These are phyloP conservation scores for Coccomyxa sp. DNA, from an alignment of 139 green algal genomes.

Conservation along the genomic window DNA sequence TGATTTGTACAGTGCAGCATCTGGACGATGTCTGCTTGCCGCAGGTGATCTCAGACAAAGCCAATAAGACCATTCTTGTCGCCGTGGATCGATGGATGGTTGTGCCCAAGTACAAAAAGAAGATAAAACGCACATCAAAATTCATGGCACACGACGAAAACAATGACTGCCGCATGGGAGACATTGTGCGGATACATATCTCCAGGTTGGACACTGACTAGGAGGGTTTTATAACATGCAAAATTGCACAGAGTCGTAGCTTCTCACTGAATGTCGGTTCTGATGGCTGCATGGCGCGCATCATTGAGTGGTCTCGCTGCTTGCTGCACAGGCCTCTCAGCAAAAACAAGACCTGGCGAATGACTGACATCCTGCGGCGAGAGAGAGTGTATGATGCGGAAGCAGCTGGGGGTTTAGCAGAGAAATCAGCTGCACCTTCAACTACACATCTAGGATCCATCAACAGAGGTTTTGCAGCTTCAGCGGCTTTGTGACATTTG, in stretches of 20 bases:
- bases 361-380: slow-evolving; percentile 42
- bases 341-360: slow-evolving; percentile 49
- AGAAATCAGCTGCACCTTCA: too few relatives aligned
- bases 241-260: background rate
- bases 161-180: slow-evolving; percentile 54
- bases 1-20: background rate
- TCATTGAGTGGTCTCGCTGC: background rate
- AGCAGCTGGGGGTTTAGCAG: background rate
- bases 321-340: slow-evolving; percentile 41
- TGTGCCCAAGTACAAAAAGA: slow-evolving; percentile 40
- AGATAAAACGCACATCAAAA: slow-evolving; percentile 37
- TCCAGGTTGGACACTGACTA: slow-evolving; percentile 13
- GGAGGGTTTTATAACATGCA: background rate
- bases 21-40: background rate
- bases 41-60: slow-evolving; percentile 56
- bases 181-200: slow-evolving; percentile 48
- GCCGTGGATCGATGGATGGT: slow-evolving; percentile 32
- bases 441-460: too few relatives aligned
- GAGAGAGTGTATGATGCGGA: slow-evolving; percentile 42
- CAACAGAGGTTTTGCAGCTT: too few relatives aligned
- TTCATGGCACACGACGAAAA: slow-evolving; percentile 60
- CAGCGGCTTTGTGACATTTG: too few relatives aligned
- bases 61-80: slow-evolving; percentile 57
- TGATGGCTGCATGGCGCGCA: background rate
- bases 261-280: background rate